Evolutionary conservation across 345 rosid species (phyloP), one percentile per base, ranked within the genome.

Genomic region (Durio zibethinus): DNA sequence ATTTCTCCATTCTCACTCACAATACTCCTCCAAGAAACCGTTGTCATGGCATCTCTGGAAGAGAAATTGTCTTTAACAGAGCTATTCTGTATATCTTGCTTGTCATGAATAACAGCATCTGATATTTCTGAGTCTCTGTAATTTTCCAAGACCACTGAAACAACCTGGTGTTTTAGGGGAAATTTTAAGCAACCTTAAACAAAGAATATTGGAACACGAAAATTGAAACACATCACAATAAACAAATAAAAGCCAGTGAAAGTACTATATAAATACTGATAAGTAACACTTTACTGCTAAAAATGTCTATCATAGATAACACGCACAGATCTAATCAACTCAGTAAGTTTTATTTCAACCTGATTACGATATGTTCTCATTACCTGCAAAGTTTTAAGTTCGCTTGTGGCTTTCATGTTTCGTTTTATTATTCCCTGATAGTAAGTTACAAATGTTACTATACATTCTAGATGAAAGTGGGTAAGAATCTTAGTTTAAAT

Each of bases 101-200:
- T 81, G 31, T 50, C 84, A 31, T 79, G 27, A 21, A 18, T 47
- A 66, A 54, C 27, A 48, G 81, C 74, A 79, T 74, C 78, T 71
- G 78, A 70, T 14, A 74, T 73, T 29, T 76, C 64, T 10, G 52
- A 50, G 64, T 77, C 83, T 82, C 88, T 88, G 79, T 86, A 89
- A 50, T 91, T 89, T 83, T 89, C 93, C 85, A 91, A 86, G 56
- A 90, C 90, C 70, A 85, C 92, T 56, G 93, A 84, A 77, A 90
- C 91, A 72, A 88, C 88, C 93, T 91, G 84, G 38, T 62, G 80
- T 77, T 29, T 62, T 40, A n/a, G 72, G 74, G 42, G 27, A 69
- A 33, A 75, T 27, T 23, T 67, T 53, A 67, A 38, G 50, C 27
- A 54, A 18, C 45, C 64, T 52, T 67, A 67, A 40, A 56, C 1